These are phyloP conservation scores for Conticribra guillardii DNA, from an alignment of 108 stramenopile genomes.

Conservation along the genomic window DNA sequence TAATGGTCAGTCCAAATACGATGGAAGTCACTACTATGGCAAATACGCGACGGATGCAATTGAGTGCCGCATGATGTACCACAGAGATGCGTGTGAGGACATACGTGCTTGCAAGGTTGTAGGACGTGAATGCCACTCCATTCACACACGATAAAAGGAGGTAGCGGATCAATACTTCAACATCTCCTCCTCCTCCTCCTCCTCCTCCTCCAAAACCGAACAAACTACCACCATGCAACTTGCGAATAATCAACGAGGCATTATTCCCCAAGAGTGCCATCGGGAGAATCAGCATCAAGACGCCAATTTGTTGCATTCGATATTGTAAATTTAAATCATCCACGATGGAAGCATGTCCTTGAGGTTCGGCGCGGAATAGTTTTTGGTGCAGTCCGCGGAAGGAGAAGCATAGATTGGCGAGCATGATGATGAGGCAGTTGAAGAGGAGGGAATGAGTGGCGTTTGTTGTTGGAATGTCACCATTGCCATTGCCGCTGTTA, in stretches of 20 bases:
- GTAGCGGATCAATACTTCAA: slow-evolving; percentile 12
- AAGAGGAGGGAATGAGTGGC: slow-evolving; percentile 30
- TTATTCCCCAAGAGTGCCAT: slow-evolving; percentile 45
- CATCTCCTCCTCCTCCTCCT: background rate
- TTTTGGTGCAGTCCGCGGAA: slow-evolving; percentile 89
- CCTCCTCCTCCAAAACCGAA: background rate
- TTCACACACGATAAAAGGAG: slow-evolving; percentile 62
- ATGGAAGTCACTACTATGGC: slow-evolving; percentile 78
- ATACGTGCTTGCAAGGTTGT: slow-evolving; percentile 75
- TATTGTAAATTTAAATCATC: slow-evolving; percentile 82
- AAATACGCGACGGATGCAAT: slow-evolving; percentile 83
- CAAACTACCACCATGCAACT: slow-evolving; percentile 4
- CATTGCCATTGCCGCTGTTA: too few relatives aligned
- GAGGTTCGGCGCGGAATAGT: slow-evolving; percentile 64
- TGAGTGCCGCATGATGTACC: slow-evolving; percentile 84
- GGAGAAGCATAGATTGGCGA: slow-evolving; percentile 82
- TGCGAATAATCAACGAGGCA: background rate
- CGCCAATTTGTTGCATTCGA: slow-evolving; percentile 84
- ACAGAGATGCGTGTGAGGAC: slow-evolving; percentile 77
- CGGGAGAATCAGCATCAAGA: slow-evolving; percentile 38
- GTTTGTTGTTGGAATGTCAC: too few relatives aligned
- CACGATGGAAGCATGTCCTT: slow-evolving; percentile 43
- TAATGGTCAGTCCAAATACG: slow-evolving; percentile 65
- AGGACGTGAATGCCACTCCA: slow-evolving; percentile 75
- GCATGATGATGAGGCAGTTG: slow-evolving; percentile 63